Evolutionary conservation across 805 yeast genomes (phyloP), one percentile per base, ranked within the genome.

Genomic region (Myxozyma kluyveri): DNA sequence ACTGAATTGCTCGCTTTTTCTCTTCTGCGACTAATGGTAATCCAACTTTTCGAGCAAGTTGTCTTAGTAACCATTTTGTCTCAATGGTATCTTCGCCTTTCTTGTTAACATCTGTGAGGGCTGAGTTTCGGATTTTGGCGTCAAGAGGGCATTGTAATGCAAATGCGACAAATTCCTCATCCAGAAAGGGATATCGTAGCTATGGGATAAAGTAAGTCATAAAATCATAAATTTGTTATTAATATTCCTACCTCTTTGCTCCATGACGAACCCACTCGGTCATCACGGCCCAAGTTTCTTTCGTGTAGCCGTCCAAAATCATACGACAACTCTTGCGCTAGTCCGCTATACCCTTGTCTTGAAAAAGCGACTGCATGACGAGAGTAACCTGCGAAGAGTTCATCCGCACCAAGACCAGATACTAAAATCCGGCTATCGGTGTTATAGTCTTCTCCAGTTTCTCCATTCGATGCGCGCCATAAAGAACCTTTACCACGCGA

Each of bases 391-490:
- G 96, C 99, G 72, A 86, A 90, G 18, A 93, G 70, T 68, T 93
- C 99, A 70, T 93, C 99, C 0, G 99, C 99, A 1, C 99, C 99
- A 10, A 93, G 73, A 0, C 99, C 99, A 48, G 96, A 87, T 32
- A 93, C 72, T 6, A 93, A 67, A 0, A 93, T 96, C 59, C 81
- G 78, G 6, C 88, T 78, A 6, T 69, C 65, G 18, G 89, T 78
- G 1, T 64, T 57, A 61, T 82, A 84, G 5, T 50, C 58, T n/a
- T 38, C 27, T 3, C 43, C 39, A 14, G 23, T 42, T 2, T 37
- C 33, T 14, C 22, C 27, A 6, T 4, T 23, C 4, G 47, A n/a
- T 14, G 49, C 50, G 12, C 3, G 32, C 62, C 64, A 23, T 17
- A 40, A 2, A 4, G 23, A n/a, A 0, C 84, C 81, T 6, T 56